Evolutionary conservation across 2,329 filamentous ascomycete species (phyloP), one percentile per base, ranked within the genome.

Genomic region (Pseudogymnoascus sp.): DNA sequence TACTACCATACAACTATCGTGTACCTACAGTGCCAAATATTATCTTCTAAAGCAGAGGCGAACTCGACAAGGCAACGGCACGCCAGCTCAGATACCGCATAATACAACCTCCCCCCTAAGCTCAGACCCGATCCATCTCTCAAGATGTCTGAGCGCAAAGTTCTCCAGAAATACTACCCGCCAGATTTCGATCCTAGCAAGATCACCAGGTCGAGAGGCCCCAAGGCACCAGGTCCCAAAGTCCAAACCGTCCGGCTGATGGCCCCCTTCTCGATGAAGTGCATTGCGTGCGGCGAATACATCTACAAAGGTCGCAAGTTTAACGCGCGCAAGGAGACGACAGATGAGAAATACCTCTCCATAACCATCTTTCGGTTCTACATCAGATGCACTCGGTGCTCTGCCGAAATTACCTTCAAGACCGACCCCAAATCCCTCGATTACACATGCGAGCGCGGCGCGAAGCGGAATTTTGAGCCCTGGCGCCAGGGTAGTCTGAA

Each of bases 381-480:
- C 74, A 95, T 92, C 68, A 82, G 90, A 6, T 96, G 92, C 74
- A 95, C 92, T 33, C 77, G 90, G 55, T 96, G 92, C 74, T 85
- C 80, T 41, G 85, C 82, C 41, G 90, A 96, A 70, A 96, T 97
- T 66, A 91, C 89, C 0, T 95, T 97, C 77, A 87, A 89, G 64
- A 97, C 94, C 0, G 94, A 99, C 67, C 94, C 94, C 0, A 95
- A 95, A 73, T 92, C 92, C 69, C 90, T 91, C 79, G 92, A 97
- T 71, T 99, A 96, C 71, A 83, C 79, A 55, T 85, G 82, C 74
- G 82, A 79, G 81, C 80, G 81, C 57, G 92, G 94, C 13, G 94
- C 92, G 4, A 90, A 92, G 74, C 82, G 94, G 45, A 97, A 96
- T 72, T 94, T 94, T 64, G 94, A 99, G 73, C 88, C 89, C 0